phyloP scores from a whole-genome alignment of 345 rosid species.

The Eucalyptus shirleyi region DNA sequence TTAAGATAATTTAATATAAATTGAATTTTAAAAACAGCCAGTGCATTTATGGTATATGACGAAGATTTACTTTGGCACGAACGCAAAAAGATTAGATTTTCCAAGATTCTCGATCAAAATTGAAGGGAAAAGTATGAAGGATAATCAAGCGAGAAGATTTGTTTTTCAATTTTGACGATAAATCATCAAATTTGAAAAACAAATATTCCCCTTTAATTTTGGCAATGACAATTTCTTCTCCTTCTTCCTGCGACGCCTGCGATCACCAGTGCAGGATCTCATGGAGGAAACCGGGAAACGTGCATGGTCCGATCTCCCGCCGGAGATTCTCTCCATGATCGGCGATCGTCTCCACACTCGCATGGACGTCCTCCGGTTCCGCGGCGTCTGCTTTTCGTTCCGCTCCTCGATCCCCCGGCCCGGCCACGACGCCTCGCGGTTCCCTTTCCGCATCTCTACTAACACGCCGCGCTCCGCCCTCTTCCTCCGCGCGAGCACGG shows the following conservation, averaged over 20 bases:
- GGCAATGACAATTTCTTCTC: background rate
- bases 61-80: background rate
- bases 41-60: background rate
- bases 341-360: background rate
- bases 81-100: background rate
- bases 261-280: background rate
- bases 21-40: background rate
- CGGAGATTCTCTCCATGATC: background rate
- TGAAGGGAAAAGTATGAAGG: background rate
- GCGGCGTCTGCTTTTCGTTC: constrained; percentile 8
- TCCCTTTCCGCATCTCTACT: background rate
- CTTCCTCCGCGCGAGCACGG: background rate
- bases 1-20: background rate
- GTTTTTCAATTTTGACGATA: too few species aligned
- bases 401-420: background rate
- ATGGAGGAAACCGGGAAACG: background rate
- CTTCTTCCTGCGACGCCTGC: background rate
- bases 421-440: background rate
- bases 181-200: too few species aligned
- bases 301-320: background rate
- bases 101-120: background rate
- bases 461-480: background rate
- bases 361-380: constrained; percentile 1
- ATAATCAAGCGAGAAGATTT: background rate
- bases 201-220: background rate